Evolutionary conservation across 108 stramenopile species (phyloP).

Genomic region (Heterococcus sp.): DNA sequence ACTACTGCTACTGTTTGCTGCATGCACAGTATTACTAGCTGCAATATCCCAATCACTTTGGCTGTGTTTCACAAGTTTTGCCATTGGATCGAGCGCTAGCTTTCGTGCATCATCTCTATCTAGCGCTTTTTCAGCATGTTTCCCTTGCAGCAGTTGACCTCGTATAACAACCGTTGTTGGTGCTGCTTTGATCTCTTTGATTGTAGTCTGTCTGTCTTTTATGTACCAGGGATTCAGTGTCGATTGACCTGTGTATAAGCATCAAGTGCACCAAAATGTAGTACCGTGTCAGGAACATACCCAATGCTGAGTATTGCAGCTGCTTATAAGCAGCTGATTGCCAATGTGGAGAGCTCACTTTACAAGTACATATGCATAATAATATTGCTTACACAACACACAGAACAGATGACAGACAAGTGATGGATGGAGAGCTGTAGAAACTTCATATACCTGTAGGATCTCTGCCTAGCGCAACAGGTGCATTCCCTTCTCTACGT

Average conservation of each 20-base stretch:
- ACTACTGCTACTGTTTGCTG: not conserved
- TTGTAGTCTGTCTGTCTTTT: not conserved
- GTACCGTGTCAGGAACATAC: too few species aligned
- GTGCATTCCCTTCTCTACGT: slow-evolving; percentile 4
- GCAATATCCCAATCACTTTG: not conserved
- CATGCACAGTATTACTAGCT: not conserved
- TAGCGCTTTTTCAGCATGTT: slow-evolving; percentile 6
- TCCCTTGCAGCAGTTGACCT: slow-evolving; percentile 7
- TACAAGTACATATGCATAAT: too few species aligned
- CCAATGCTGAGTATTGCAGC: too few species aligned
- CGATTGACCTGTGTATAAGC: too few species aligned
- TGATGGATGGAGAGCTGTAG: too few species aligned
- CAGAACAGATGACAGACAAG: too few species aligned
- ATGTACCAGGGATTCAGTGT: slow-evolving; percentile 29
- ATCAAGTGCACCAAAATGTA: too few species aligned
- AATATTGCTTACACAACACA: too few species aligned
- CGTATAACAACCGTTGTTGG: not conserved
- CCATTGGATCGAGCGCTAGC: slow-evolving; percentile 23
- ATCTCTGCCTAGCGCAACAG: slow-evolving; percentile 13
- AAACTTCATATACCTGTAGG: slow-evolving; percentile 8
- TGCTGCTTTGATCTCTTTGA: too few species aligned
- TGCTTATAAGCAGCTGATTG: too few species aligned
- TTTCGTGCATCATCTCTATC: slow-evolving; percentile 9
- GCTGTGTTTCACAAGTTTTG: not conserved
- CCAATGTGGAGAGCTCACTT: too few species aligned